Base-by-base conservation (phyloP, 2,329 filamentous ascomycete genomes). In the Dothiorella sarmentorum region DNA sequence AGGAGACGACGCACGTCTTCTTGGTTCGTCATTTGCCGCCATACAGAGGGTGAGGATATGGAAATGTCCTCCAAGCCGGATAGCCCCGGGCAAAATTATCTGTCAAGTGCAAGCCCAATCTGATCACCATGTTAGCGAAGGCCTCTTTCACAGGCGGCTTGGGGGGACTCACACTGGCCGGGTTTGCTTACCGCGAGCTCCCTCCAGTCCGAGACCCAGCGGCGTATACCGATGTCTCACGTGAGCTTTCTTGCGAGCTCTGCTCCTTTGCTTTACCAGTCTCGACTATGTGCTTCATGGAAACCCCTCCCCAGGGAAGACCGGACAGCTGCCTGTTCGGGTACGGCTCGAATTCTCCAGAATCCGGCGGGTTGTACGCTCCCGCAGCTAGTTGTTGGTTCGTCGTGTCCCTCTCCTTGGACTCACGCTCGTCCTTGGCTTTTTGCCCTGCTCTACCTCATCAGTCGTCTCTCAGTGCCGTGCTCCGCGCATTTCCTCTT, bases 221-320 rank as follows among this genome's bases (percentile, higher is more conserved):
- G 22, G 72, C 67, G 59, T 74, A 70, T 15, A 72, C 64, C 10
- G 73, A 76, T 29, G 70, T 73, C 57, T 75, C 73, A 42, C 69
- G 62, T 29, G 75, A 75, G 27, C 71, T 76, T 38, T 69, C 67
- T 45, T 71, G 68, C 5, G 75, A 79, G 52, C 68, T 73, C 60
- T 75, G 73, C 62, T 80, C 77, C 61, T 75, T 76, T 26, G 66
- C 71, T 61, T 72, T 76, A 13, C 79, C 78, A 24, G 71, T 69
- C 35, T 74, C 71, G 31, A 81, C 71, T 11, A 81, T 72, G 61
- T 82, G 75, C 37, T 76, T 79, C 73, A 90, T 79, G 61, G 81
- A 87, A 63, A 89, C 72, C 18, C 86, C 82, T 33, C 88, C 88
- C 88, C 87, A 91, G 0, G 88, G 88, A 3, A 90, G 75, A 0